Conservation (phyloP, 805 yeast genomes). For the Ogataea kodamae region DNA sequence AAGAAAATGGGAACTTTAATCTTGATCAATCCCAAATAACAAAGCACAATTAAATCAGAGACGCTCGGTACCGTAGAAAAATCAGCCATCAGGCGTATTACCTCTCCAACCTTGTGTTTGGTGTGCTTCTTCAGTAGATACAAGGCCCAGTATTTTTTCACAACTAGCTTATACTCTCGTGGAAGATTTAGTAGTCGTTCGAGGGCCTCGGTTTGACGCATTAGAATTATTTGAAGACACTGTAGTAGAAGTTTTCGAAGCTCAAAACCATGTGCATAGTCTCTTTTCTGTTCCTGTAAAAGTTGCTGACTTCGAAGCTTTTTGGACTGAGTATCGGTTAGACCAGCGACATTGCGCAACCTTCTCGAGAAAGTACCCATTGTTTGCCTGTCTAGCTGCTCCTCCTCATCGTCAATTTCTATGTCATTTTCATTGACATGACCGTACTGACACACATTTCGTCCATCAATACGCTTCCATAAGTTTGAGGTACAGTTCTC, state of each 20-base stretch:
- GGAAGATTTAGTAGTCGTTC: conserved; percentile 28
- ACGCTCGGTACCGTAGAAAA: conserved; percentile 15
- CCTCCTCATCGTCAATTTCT: conserved; percentile 82
- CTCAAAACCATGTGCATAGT: conserved; percentile 26
- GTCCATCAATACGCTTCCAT: conserved; percentile 73
- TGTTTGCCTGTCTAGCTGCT: conserved; percentile 58
- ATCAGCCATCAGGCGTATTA: conserved; percentile 3
- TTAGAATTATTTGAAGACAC: conserved; percentile 38
- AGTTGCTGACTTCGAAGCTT: conserved; percentile 13
- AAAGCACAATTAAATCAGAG: conserved; percentile 33
- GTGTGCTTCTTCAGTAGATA: conserved; percentile 12
- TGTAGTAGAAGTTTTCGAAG: conserved; percentile 16
- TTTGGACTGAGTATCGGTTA: conserved; percentile 24
- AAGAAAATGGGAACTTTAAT: conserved; percentile 49
- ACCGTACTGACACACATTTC: conserved; percentile 82
- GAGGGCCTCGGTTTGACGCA: conserved; percentile 43
- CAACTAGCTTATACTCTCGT: conserved; percentile 21
- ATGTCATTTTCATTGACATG: conserved; percentile 81
- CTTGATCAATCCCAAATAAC: conserved; percentile 50
- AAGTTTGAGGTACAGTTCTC: conserved; percentile 82
- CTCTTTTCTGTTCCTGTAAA: conserved; percentile 10
- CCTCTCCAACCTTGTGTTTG: conserved; percentile 1
- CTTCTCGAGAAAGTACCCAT: conserved; percentile 54
- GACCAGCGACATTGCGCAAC: conserved; percentile 45
- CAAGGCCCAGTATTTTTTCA: conserved; percentile 33